phyloP scores from a whole-genome alignment of 2,329 filamentous ascomycete species.

The Teratosphaeria viscida region DNA sequence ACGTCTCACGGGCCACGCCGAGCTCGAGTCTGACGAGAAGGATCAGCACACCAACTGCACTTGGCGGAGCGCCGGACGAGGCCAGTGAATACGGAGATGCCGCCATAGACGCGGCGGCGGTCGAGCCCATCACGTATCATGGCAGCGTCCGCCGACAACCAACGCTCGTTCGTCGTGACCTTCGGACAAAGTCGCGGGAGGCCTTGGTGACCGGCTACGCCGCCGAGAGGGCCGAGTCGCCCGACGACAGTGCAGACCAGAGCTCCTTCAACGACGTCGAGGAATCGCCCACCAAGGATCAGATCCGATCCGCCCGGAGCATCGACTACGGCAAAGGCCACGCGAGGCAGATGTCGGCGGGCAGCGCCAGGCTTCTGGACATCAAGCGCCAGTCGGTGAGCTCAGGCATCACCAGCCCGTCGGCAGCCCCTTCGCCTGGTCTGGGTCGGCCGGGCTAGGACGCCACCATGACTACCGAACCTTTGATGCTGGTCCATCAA shows the following conservation, averaged over 20 bases:
- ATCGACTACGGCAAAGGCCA: conserved; percentile 54
- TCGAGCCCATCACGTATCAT: conserved; percentile 27
- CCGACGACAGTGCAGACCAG: conserved; percentile 17
- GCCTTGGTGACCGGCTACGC: conserved; percentile 46
- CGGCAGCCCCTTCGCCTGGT: neutral
- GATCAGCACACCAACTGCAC: conserved; percentile 6
- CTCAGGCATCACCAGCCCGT: neutral
- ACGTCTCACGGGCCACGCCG: conserved; percentile 38
- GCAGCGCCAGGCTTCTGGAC: conserved; percentile 65
- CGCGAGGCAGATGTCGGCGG: conserved; percentile 62
- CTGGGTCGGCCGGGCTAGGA: neutral
- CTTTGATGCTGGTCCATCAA: neutral
- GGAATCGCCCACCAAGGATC: neutral
- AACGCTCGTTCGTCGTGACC: conserved; percentile 52
- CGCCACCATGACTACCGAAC: neutral
- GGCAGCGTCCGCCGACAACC: conserved; percentile 46
- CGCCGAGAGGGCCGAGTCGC: conserved; percentile 12
- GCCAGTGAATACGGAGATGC: conserved; percentile 8
- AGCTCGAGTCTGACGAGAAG: conserved; percentile 1
- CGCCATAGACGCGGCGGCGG: neutral
- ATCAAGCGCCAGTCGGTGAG: conserved; percentile 5
- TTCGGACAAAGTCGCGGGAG: conserved; percentile 51
- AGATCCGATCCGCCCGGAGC: conserved; percentile 57
- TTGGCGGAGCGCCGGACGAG: conserved; percentile 40
- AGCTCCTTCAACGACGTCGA: conserved; percentile 11